Evolutionary conservation across 768 basidiomycete species (phyloP).

Genomic region (Boletus subparvulus): DNA sequence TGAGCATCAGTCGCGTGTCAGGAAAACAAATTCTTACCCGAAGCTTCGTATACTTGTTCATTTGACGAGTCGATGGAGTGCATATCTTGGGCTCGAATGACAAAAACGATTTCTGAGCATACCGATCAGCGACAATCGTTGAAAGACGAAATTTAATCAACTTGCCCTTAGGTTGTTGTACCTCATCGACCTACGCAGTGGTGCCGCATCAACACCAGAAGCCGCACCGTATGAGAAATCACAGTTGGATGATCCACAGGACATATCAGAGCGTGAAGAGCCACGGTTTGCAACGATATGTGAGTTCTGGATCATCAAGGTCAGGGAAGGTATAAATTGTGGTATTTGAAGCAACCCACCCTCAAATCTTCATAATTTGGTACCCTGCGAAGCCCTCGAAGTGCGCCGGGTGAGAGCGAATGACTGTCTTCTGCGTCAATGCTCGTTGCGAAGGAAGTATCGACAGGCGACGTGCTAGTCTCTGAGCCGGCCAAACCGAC

Average conservation of each 20-base stretch:
- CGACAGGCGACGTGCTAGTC: not conserved
- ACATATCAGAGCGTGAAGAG: not conserved
- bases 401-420: not conserved
- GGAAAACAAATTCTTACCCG: slow-evolving; percentile 1
- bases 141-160: not conserved
- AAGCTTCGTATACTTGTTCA: not conserved
- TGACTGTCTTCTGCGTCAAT: slow-evolving; percentile 7
- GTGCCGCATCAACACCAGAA: not conserved
- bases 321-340: not conserved
- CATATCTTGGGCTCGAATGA: not conserved
- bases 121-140: not conserved
- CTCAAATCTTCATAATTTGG: slow-evolving; percentile 19
- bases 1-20: not conserved
- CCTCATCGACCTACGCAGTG: not conserved
- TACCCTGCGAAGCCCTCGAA: slow-evolving; percentile 19
- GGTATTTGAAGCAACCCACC: not conserved
- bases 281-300: not conserved
- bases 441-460: slow-evolving; percentile 24
- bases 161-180: slow-evolving; percentile 1
- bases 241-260: not conserved
- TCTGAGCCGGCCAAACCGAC: not conserved
- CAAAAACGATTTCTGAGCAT: slow-evolving; percentile 4
- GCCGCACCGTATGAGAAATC: not conserved
- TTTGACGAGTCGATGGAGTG: not conserved
- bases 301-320: not conserved